Conservation (phyloP, 2,329 filamentous ascomycete genomes). For the Aspergillus alliaceus region DNA sequence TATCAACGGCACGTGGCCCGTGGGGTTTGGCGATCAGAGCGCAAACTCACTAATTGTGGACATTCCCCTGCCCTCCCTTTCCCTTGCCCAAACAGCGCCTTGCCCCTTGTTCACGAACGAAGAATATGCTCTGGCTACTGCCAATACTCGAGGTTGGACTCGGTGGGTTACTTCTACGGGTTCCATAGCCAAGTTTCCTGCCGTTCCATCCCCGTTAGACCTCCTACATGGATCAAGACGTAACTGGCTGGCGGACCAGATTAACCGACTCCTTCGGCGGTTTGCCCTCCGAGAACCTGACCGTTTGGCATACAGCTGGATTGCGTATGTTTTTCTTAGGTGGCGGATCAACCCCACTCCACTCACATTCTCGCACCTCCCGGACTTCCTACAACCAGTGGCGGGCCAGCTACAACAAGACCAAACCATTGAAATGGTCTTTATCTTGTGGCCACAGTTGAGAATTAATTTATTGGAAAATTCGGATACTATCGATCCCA, state of each 20-base stretch:
- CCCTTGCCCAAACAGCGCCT: too few relatives aligned
- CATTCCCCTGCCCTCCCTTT: too few relatives aligned
- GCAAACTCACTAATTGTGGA: background rate
- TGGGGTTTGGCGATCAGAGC: background rate
- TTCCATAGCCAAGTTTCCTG: background rate
- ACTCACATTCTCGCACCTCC: background rate
- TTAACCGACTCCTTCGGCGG: background rate
- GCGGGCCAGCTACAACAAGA: background rate
- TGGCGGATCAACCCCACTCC: conserved; percentile 1
- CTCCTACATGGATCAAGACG: conserved; percentile 7
- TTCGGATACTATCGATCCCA: conserved; percentile 1
- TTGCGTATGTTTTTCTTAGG: conserved; percentile 3
- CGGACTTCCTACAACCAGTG: background rate
- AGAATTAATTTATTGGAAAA: background rate
- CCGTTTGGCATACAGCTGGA: conserved; percentile 6
- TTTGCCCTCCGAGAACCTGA: conserved; percentile 3
- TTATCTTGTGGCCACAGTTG: conserved; percentile 1
- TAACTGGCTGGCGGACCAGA: conserved; percentile 7
- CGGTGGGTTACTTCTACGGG: background rate
- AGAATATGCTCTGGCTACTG: background rate
- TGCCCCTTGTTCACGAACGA: background rate
- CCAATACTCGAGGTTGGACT: background rate
- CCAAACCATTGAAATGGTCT: background rate
- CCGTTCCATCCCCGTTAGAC: background rate
- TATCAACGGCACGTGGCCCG: background rate